Percentiles rank a stretch among this genome's conserved stretches.
These are phyloP conservation scores for Thalassiosira hispida DNA, from an alignment of 352 stramenopile species.

Conservation along the genomic window DNA sequence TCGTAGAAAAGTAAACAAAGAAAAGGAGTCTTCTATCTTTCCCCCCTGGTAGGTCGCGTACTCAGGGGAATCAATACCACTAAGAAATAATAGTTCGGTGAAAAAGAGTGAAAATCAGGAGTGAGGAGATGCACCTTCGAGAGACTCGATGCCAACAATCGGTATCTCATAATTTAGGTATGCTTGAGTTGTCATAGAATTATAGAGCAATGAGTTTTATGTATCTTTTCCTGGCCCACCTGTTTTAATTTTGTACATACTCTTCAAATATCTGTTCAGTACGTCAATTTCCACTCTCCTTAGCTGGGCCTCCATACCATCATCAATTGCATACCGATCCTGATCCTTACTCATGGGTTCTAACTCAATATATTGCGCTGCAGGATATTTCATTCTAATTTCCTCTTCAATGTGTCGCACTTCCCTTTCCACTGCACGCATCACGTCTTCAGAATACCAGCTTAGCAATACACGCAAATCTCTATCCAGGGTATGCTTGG, in stretches of 20 bases:
- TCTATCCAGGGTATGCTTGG: constrained; percentile 87
- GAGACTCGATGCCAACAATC: too few species aligned
- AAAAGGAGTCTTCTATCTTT: too few species aligned
- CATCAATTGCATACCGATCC: constrained; percentile 82
- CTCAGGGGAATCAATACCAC: too few species aligned
- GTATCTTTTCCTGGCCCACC: too few species aligned
- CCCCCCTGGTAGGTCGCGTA: too few species aligned
- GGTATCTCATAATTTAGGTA: too few species aligned
- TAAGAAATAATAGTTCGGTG: too few species aligned
- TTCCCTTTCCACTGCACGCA: constrained; percentile 94
- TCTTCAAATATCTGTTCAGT: constrained; percentile 70
- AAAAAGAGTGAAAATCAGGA: too few species aligned
- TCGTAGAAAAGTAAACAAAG: too few species aligned
- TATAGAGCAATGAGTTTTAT: too few species aligned
- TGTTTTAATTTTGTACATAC: constrained; percentile 59
- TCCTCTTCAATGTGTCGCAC: constrained; percentile 94
- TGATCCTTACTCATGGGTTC: constrained; percentile 90
- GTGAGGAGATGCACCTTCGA: too few species aligned
- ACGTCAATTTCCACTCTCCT: constrained; percentile 70
- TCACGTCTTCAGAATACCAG: constrained; percentile 96
- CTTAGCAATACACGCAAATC: constrained; percentile 93
- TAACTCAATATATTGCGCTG: constrained; percentile 96
- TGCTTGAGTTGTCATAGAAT: too few species aligned
- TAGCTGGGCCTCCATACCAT: constrained; percentile 75
- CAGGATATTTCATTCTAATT: constrained; percentile 91